These are phyloP conservation scores for Fusarium avenaceum DNA, from an alignment of 2,329 filamentous ascomycete genomes.

Conservation along the genomic window DNA sequence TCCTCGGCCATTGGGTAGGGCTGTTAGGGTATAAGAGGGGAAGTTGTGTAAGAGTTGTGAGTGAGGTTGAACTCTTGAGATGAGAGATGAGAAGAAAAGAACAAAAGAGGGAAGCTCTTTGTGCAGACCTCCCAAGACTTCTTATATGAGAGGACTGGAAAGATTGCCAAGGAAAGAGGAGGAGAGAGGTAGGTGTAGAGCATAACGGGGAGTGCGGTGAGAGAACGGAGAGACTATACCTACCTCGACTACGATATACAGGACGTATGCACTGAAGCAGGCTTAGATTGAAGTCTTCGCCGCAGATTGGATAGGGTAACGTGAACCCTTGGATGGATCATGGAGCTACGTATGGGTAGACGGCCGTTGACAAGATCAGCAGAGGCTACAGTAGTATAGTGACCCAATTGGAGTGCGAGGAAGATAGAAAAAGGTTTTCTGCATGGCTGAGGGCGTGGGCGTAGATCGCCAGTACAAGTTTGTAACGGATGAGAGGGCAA, in stretches of 20 bases:
- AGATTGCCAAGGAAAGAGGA: slow-evolving; percentile 34
- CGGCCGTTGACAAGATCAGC: slow-evolving; percentile 46
- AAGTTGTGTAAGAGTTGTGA: slow-evolving; percentile 30
- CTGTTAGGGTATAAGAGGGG: slow-evolving; percentile 29
- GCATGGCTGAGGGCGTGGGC: slow-evolving; percentile 35
- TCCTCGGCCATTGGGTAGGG: slow-evolving; percentile 54
- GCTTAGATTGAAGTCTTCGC: slow-evolving; percentile 32
- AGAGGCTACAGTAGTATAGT: slow-evolving; percentile 32
- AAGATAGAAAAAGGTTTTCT: slow-evolving; percentile 16
- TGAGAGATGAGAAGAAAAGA: slow-evolving; percentile 44
- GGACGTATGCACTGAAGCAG: slow-evolving; percentile 14
- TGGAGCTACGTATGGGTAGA: slow-evolving; percentile 34
- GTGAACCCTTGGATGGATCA: slow-evolving; percentile 27
- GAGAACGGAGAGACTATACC: slow-evolving; percentile 16
- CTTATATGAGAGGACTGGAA: slow-evolving; percentile 44
- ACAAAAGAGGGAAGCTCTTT: slow-evolving; percentile 15
- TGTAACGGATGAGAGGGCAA: slow-evolving; percentile 29
- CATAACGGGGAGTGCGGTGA: slow-evolving; percentile 42
- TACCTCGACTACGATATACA: slow-evolving; percentile 9
- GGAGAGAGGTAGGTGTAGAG: slow-evolving; percentile 34
- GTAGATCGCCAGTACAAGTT: slow-evolving; percentile 26
- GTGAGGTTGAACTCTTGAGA: slow-evolving; percentile 42
- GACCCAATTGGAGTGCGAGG: slow-evolving; percentile 24
- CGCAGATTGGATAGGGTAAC: slow-evolving; percentile 29
- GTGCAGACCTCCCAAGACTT: slow-evolving; percentile 32